Evolutionary conservation across 352 stramenopile genomes (phyloP).

Genomic region (Pythium vanterpoolii): DNA sequence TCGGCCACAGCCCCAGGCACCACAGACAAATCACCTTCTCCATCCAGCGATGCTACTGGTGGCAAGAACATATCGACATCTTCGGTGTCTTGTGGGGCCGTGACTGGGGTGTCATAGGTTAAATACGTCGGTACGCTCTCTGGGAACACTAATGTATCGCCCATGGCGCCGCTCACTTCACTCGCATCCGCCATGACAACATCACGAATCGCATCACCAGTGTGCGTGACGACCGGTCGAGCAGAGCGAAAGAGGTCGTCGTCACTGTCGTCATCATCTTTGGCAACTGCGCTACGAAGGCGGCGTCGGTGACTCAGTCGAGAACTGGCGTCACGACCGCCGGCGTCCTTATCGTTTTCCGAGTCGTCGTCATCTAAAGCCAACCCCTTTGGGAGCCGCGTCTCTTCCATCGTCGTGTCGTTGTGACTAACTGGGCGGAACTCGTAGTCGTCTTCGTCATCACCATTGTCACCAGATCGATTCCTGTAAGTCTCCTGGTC

Average conservation of each 20-base stretch:
- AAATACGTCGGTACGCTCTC: constrained; percentile 4
- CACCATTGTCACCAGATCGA: constrained; percentile 7
- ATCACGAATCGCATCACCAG: not conserved
- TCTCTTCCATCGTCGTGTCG: constrained; percentile 6
- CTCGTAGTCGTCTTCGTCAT: constrained; percentile 20
- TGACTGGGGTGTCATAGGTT: not conserved
- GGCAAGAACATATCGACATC: not conserved
- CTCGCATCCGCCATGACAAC: constrained; percentile 3
- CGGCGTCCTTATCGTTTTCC: not conserved
- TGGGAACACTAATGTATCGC: constrained; percentile 6
- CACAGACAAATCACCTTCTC: not conserved
- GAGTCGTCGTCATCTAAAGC: constrained; percentile 15
- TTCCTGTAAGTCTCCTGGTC: constrained; percentile 4
- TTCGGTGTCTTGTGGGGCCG: not conserved
- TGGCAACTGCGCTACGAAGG: constrained; percentile 3
- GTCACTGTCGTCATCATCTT: constrained; percentile 19
- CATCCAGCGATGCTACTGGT: not conserved
- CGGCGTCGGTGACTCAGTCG: constrained; percentile 4
- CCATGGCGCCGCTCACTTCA: constrained; percentile 4
- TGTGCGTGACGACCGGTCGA: not conserved
- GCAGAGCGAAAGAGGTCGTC: constrained; percentile 11
- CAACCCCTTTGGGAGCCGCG: constrained; percentile 15
- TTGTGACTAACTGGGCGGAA: not conserved
- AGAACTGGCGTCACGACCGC: not conserved
- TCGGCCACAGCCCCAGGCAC: not conserved